Base-by-base conservation (phyloP, 2,329 filamentous ascomycete species). In the Ascochyta lentis region DNA sequence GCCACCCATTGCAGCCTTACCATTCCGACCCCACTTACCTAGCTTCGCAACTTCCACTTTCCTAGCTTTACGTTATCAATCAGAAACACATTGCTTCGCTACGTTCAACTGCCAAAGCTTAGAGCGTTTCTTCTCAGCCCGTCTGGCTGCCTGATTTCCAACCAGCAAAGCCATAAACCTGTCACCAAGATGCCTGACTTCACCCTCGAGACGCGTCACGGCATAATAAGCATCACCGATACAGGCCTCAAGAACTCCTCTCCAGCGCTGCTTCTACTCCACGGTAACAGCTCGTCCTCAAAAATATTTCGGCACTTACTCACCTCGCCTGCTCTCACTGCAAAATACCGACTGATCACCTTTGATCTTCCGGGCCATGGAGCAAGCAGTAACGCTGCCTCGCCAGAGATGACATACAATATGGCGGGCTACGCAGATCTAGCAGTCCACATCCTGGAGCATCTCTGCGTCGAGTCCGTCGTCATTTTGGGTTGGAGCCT, bases 321-420 rank as follows among this genome's bases (percentile, higher is more conserved):
- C 47, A 31, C 55, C 7, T 62, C 54, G 8, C 27, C 56, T 0
- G 22, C 45, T 8, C 48, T 70, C 26, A 56, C 55, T 1, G 13
- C 47, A n/a, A 26, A 27, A 1, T 61, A 62, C 53, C 67, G 65
- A 39, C 44, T 71, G 44, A 49, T 76, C 9, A 49, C 71, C 9
- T 65, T 75, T 49, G 71, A 73, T 53, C 67, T 74, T 35, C 73
- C 73, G 24, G 73, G 73, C 56, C 73, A 76, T 46, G 73, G 73
- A 46, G 57, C 62, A 12, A 65, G 59, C 31, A 61, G 54, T 43
- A 65, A 75, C 34, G 69, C 73, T 9, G 61, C 63, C 2, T 43
- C 67, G 31, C 68, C 70, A 0, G 40, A 58, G 3, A 49, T 34
- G 1, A 59, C 57, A 12, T 76, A 75, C 61, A 67, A 56, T 23